phyloP scores from a whole-genome alignment of 306 rosid genomes.

The Hippophae rhamnoides region DNA sequence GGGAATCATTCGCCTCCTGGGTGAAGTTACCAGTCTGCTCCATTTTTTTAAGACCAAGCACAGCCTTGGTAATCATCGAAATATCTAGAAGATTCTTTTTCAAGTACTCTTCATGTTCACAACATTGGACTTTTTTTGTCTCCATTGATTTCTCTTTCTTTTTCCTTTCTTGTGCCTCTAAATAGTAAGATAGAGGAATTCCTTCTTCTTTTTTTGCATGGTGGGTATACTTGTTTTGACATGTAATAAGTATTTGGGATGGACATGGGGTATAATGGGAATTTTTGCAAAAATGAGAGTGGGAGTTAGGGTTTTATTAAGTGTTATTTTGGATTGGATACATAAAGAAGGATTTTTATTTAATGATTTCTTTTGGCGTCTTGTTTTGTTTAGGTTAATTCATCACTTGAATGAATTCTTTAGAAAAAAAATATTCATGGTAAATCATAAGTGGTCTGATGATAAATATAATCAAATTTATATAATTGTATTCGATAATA shows the following conservation, averaged over 20 bases:
- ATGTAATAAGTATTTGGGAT: slow-evolving; percentile 21
- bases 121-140: slow-evolving; percentile 20
- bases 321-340: slow-evolving; percentile 33
- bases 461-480: too few species aligned
- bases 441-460: too few species aligned
- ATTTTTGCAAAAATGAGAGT: slow-evolving; percentile 10
- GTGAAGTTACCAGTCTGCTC: slow-evolving; percentile 27
- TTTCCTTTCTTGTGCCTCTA: too few species aligned
- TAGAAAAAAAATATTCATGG: too few species aligned
- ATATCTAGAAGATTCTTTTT: slow-evolving; percentile 17
- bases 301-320: not conserved
- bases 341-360: slow-evolving; percentile 4
- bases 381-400: slow-evolving; percentile 16
- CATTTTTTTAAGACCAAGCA: slow-evolving; percentile 33
- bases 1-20: slow-evolving; percentile 31
- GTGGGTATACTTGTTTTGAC: too few species aligned
- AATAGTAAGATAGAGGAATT: too few species aligned
- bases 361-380: slow-evolving; percentile 15
- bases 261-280: slow-evolving; percentile 16
- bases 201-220: too few species aligned
- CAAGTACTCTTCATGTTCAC: slow-evolving; percentile 12
- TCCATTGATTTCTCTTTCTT: not conserved
- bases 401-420: slow-evolving; percentile 16
- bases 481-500: too few species aligned
- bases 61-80: slow-evolving; percentile 17